Percentiles rank a stretch among this genome's conserved stretches.
phyloP scores from a whole-genome alignment of 495 filamentous ascomycete species.

The Corynascus novoguineensis region DNA sequence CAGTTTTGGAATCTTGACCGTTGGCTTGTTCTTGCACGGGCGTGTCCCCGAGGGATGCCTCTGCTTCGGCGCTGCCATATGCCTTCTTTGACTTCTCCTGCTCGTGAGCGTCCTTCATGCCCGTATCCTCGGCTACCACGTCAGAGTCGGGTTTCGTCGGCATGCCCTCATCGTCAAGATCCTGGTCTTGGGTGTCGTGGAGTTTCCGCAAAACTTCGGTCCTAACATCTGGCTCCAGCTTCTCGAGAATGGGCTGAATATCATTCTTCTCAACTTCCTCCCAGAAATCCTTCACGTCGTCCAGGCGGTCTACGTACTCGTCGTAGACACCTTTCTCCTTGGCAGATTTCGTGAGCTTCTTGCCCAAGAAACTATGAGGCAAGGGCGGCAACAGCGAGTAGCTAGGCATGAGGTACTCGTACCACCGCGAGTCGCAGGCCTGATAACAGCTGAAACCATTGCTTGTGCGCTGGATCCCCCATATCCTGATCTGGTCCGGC shows the following conservation, averaged over 20 bases:
- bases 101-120: slow-evolving; percentile 13
- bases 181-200: slow-evolving; percentile 31
- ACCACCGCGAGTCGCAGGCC: slow-evolving; percentile 85
- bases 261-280: slow-evolving; percentile 66
- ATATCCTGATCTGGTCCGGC: slow-evolving; percentile 82
- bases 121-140: slow-evolving; percentile 5
- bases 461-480: slow-evolving; percentile 81
- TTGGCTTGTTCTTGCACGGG: not conserved
- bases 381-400: slow-evolving; percentile 89
- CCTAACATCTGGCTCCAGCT: slow-evolving; percentile 38
- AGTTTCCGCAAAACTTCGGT: slow-evolving; percentile 41
- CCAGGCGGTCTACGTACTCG: slow-evolving; percentile 59
- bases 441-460: slow-evolving; percentile 88
- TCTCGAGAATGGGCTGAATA: slow-evolving; percentile 65
- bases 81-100: slow-evolving; percentile 1
- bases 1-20: slow-evolving; percentile 9
- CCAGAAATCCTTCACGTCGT: slow-evolving; percentile 78
- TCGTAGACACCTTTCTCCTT: slow-evolving; percentile 66
- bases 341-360: slow-evolving; percentile 65
- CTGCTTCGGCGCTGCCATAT: not conserved
- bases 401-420: slow-evolving; percentile 92
- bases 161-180: slow-evolving; percentile 19
- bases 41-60: not conserved
- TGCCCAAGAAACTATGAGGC: slow-evolving; percentile 75
- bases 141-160: slow-evolving; percentile 12